phyloP scores from a whole-genome alignment of 768 basidiomycete species.

The Lactarius pseudohatsudake region DNA sequence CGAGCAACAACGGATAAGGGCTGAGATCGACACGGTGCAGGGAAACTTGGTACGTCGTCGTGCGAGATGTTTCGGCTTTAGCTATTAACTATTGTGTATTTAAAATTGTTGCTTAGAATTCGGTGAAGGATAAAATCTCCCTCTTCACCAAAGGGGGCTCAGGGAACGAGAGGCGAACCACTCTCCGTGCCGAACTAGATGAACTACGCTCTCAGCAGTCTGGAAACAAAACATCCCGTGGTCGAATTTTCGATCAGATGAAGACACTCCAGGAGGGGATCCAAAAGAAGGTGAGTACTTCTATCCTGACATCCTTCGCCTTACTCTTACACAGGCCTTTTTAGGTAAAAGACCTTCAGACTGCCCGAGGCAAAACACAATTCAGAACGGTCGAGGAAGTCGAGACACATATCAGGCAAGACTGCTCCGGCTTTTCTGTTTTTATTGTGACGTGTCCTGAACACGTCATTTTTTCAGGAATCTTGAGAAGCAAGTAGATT shows the following conservation, averaged over 20 bases:
- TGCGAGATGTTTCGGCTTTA: neutral
- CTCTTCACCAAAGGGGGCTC: conserved; percentile 58
- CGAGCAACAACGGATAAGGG: conserved; percentile 81
- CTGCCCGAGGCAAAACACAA: conserved; percentile 70
- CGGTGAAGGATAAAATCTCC: conserved; percentile 74
- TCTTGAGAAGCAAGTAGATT: conserved; percentile 89
- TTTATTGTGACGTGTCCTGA: conserved; percentile 19
- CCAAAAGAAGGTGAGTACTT: conserved; percentile 67
- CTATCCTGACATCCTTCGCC: neutral
- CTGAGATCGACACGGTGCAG: conserved; percentile 82
- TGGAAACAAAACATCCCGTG: conserved; percentile 64
- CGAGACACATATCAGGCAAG: conserved; percentile 83
- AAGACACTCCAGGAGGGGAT: conserved; percentile 75
- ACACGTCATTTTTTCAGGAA: conserved; percentile 46
- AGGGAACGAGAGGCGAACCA: conserved; percentile 67
- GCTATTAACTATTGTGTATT: conserved; percentile 25
- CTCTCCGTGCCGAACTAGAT: conserved; percentile 81
- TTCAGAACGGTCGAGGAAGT: conserved; percentile 86
- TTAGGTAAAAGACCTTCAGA: conserved; percentile 85
- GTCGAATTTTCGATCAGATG: conserved; percentile 75
- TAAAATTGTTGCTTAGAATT: conserved; percentile 47
- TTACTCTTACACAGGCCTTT: conserved; percentile 10
- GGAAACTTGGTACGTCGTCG: conserved; percentile 64
- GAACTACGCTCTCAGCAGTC: conserved; percentile 76
- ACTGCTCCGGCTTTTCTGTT: conserved; percentile 20